Conservation (phyloP, 371 early-diverging fungal genomes). For the Gilbertella persicaria region DNA sequence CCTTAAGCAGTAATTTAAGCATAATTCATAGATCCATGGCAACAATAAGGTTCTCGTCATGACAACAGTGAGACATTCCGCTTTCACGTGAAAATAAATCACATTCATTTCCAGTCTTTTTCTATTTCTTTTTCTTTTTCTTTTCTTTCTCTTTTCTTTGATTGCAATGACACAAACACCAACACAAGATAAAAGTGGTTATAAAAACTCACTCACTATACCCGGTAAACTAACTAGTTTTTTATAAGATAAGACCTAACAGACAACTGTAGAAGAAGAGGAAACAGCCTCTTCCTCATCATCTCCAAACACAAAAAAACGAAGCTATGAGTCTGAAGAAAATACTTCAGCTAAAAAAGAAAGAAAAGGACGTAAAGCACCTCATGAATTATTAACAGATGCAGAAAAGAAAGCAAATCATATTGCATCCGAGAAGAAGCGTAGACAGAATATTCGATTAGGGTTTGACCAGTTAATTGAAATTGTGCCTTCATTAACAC, state of each 20-base stretch:
- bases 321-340: slow-evolving; percentile 9
- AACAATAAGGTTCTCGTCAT: no score
- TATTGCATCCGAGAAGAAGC: slow-evolving; percentile 91
- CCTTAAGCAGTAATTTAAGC: no score
- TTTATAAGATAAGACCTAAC: no score
- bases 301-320: slow-evolving; percentile 8
- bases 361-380: slow-evolving; percentile 41
- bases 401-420: slow-evolving; percentile 95
- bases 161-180: background rate
- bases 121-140: background rate
- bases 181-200: no score
- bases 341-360: slow-evolving; percentile 23
- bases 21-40: no score
- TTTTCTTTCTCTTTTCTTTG: background rate
- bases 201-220: background rate
- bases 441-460: slow-evolving; percentile 81
- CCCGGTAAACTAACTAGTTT: background rate
- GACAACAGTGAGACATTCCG: no score
- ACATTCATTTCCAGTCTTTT: no score
- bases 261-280: background rate
- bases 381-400: slow-evolving; percentile 81
- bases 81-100: no score
- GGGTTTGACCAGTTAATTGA: slow-evolving; percentile 84
- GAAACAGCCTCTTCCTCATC: background rate
- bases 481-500: slow-evolving; percentile 75